phyloP scores from a whole-genome alignment of 495 filamentous ascomycete genomes.

The Tuber borchii region DNA sequence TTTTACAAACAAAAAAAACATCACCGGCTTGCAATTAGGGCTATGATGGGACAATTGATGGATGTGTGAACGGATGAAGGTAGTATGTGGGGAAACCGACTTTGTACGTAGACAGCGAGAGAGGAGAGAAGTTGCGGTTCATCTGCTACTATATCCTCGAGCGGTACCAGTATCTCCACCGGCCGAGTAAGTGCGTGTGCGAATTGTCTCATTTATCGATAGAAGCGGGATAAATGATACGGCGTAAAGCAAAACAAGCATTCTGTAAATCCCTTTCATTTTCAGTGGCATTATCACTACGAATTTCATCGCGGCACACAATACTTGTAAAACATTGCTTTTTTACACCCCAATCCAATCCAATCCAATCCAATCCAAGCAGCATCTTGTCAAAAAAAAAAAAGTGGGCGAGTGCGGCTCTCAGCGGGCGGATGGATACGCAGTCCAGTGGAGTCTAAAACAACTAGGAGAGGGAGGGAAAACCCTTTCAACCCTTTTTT shows the following conservation, averaged over 20 bases:
- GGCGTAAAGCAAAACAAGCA: slow-evolving; percentile 19
- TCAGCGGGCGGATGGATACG: neutral
- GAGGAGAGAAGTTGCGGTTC: neutral
- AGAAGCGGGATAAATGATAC: slow-evolving; percentile 24
- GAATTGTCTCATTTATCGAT: neutral
- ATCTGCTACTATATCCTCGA: neutral
- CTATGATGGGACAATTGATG: neutral
- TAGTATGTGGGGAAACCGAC: neutral
- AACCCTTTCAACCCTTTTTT: neutral
- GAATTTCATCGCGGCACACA: neutral
- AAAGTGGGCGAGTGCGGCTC: neutral
- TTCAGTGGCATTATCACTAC: neutral
- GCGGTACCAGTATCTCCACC: neutral
- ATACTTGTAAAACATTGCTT: neutral
- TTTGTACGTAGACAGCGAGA: slow-evolving; percentile 8
- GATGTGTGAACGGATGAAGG: neutral
- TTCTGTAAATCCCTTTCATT: neutral
- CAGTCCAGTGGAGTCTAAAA: neutral
- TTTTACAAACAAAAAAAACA: slow-evolving; percentile 4
- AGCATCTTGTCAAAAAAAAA: neutral
- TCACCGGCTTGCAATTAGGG: slow-evolving; percentile 3
- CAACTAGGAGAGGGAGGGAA: neutral
- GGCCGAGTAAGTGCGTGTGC: neutral
- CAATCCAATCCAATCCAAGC: neutral
- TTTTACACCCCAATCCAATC: neutral